phyloP scores from a whole-genome alignment of 2,329 filamentous ascomycete species.

The Diaporthe helianthi region DNA sequence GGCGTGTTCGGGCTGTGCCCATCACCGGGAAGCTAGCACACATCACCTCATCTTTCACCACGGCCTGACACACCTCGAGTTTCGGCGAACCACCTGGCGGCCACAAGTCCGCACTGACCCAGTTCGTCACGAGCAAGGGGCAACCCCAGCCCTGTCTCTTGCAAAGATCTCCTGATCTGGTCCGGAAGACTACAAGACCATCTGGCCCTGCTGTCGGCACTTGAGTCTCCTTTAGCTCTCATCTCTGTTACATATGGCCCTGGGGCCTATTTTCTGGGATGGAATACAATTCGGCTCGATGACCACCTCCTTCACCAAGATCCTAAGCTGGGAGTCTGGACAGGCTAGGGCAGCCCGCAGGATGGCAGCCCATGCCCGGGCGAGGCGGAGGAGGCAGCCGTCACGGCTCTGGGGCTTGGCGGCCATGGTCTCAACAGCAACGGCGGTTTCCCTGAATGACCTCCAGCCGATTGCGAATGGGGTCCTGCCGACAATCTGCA shows the following conservation, averaged over 20 bases:
- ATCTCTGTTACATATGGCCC: background rate
- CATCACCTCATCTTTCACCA: constrained; percentile 22
- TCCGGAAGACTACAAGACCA: constrained; percentile 4
- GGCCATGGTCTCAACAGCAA: constrained; percentile 39
- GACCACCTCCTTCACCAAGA: background rate
- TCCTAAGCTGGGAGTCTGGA: background rate
- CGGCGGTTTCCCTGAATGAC: constrained; percentile 47
- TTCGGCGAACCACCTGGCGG: constrained; percentile 22
- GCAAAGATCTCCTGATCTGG: constrained; percentile 15
- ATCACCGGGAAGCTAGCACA: constrained; percentile 9
- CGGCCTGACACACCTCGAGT: constrained; percentile 29
- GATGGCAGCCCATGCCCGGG: constrained; percentile 25
- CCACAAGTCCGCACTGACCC: constrained; percentile 14
- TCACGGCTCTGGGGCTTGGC: constrained; percentile 32
- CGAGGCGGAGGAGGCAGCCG: constrained; percentile 25
- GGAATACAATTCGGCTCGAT: constrained; percentile 17
- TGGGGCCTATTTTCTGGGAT: constrained; percentile 10
- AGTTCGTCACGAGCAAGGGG: constrained; percentile 6
- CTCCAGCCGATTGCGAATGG: constrained; percentile 50
- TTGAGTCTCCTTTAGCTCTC: background rate
- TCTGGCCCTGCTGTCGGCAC: background rate
- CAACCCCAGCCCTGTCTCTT: background rate
- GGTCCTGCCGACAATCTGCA: constrained; percentile 47
- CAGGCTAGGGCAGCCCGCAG: background rate
- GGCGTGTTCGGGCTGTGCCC: constrained; percentile 9